Evolutionary conservation across 192 early-diverging fungal genomes (phyloP).

Genomic region (Entomortierella chlamydospora): DNA sequence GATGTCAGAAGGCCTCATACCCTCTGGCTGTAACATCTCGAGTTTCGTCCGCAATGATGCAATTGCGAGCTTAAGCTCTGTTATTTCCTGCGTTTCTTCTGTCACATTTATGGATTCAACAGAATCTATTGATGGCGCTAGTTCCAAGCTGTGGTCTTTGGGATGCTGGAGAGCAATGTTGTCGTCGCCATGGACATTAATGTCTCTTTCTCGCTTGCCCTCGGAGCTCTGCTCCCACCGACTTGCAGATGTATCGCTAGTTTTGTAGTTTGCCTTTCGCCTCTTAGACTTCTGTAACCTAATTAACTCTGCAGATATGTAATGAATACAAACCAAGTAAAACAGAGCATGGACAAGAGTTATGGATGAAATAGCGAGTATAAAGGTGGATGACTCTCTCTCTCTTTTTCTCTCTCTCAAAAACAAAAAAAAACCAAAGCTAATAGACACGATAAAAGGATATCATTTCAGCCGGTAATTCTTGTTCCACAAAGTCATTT

Average conservation of each 20-base stretch:
- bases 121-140: not conserved
- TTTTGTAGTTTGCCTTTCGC: not conserved
- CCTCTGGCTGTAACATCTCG: slow-evolving; percentile 27
- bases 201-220: not conserved
- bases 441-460: not conserved
- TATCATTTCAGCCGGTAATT: not conserved
- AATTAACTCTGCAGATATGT: not conserved
- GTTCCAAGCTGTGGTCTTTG: not conserved
- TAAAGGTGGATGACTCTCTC: not conserved
- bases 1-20: slow-evolving; percentile 27
- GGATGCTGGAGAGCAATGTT: not conserved
- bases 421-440: not conserved
- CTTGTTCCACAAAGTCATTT: not conserved
- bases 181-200: not conserved
- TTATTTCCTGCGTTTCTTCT: not conserved
- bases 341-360: not conserved
- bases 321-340: not conserved
- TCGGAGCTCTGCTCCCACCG: not conserved
- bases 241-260: not conserved
- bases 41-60: slow-evolving; percentile 18
- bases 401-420: too few relatives aligned
- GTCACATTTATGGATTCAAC: not conserved
- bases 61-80: slow-evolving; percentile 8
- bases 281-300: not conserved
- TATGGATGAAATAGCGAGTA: too few relatives aligned